A percentile compares a stretch with the other conserved stretches of the same genome.
phyloP scores from a whole-genome alignment of 164 flowering plant genomes.

The Vitis rupestris region DNA sequence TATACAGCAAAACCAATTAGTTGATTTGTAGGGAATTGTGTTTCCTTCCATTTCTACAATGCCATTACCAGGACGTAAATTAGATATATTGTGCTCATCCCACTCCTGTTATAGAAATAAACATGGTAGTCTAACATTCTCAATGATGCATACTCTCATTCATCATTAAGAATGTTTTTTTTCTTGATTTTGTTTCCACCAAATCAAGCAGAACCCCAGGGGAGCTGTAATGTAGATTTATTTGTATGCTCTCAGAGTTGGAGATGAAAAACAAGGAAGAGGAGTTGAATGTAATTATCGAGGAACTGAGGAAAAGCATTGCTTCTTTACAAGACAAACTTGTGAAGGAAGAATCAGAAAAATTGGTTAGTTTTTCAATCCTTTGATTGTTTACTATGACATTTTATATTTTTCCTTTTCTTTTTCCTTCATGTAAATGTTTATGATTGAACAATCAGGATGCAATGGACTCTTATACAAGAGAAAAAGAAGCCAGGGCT shows the following conservation, averaged over 20 bases:
- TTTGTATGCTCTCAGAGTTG: slow-evolving; percentile 36
- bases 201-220: too few relatives aligned
- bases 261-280: slow-evolving; percentile 50
- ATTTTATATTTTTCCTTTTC: neutral
- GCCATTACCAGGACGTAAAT: too few relatives aligned
- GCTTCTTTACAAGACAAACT: slow-evolving; percentile 41
- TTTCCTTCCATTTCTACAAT: too few relatives aligned
- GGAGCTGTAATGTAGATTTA: neutral
- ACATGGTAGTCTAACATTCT: too few relatives aligned
- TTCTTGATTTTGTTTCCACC: neutral
- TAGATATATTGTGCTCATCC: too few relatives aligned
- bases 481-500: slow-evolving; percentile 54
- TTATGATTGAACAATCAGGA: slow-evolving; percentile 27
- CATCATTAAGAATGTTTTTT: too few relatives aligned
- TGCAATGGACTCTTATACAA: slow-evolving; percentile 42
- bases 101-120: too few relatives aligned
- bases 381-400: neutral
- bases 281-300: slow-evolving; percentile 37
- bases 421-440: neutral
- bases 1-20: too few relatives aligned
- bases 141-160: too few relatives aligned
- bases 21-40: too few relatives aligned
- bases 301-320: slow-evolving; percentile 35
- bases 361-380: slow-evolving; percentile 40
- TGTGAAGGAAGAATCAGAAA: slow-evolving; percentile 54